Evolutionary conservation across 176 grass and related monocot species (phyloP), one percentile per base, ranked within the genome.

Genomic region (Typha latifolia): DNA sequence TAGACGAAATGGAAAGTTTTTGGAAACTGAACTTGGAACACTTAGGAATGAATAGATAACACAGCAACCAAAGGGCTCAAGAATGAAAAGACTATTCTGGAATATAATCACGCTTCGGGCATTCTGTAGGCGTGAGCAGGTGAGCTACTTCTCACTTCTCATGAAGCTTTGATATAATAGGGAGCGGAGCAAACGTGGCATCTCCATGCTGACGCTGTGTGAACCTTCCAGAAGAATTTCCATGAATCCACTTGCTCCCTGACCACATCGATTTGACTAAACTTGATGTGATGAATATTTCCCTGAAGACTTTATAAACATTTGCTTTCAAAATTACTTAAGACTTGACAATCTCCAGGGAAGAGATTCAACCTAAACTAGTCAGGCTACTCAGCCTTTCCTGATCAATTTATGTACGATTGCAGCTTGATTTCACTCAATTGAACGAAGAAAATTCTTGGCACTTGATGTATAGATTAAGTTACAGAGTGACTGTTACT

Each of bases 361-460:
- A 82, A 74, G 75, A 71, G 75, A 79, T 82, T 68, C 71, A 50
- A 43, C 37, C 9, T 63, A 53, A 61, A 22, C 37, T 82, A 63
- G 82, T 74, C 64, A 72, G 76, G 43, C 57, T 74, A 74, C 69
- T 77, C 66, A 67, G 63, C 77, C 69, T 66, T 80, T 69, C 81
- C 73, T 73, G 65, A 84, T 66, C 73, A 77, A 77, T 87, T 62
- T 87, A 83, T 83, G 80, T 80, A 77, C 77, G 77, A 34, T 76
- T 84, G 80, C 73, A 77, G 16, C 64, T 77, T 70, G 64, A 66
- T 84, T 77, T 80, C 52, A 84, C 81, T 55, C 64, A 11, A 14
- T 14, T 50, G 73, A 87, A 70, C 11, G 12, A 7, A 15, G 14
- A 87, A 78, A 80, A 87, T 37, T 50, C 72, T 9, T 67, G 81